Conservation (phyloP, 495 filamentous ascomycete species). For the Chlorociboria aeruginascens region DNA sequence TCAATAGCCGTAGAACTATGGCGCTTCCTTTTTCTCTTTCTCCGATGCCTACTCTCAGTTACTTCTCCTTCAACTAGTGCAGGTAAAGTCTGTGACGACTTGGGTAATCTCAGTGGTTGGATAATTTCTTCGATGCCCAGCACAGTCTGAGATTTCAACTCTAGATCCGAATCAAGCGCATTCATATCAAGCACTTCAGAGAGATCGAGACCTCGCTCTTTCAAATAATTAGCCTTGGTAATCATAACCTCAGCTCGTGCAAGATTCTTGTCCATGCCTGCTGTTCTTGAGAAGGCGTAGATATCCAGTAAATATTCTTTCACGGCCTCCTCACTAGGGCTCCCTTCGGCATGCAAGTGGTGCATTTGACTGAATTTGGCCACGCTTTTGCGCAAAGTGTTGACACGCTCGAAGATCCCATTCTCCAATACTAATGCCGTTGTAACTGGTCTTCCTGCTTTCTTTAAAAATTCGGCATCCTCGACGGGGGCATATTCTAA, state of each 20-base stretch:
- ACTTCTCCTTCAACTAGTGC: too few relatives aligned
- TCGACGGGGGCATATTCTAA: background rate
- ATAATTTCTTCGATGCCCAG: too few relatives aligned
- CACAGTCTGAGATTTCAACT: too few relatives aligned
- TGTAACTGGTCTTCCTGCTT: background rate
- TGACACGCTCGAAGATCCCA: too few relatives aligned
- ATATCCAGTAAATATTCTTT: constrained; percentile 16
- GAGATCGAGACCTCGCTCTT: background rate
- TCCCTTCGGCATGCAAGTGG: background rate
- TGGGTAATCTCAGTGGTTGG: too few relatives aligned
- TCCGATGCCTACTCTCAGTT: too few relatives aligned
- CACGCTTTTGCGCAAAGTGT: too few relatives aligned
- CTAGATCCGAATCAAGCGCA: too few relatives aligned
- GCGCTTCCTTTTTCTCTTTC: too few relatives aligned
- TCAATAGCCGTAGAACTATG: too few relatives aligned
- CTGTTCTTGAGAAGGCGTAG: constrained; percentile 11
- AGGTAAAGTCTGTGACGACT: too few relatives aligned
- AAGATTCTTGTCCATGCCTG: constrained; percentile 8
- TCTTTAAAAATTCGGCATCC: constrained; percentile 1
- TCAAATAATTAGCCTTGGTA: background rate
- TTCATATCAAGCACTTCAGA: background rate
- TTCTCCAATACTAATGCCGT: background rate
- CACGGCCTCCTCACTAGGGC: background rate
- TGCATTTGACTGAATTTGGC: background rate
- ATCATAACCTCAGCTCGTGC: background rate